Percentiles rank a stretch among this genome's conserved stretches.
phyloP scores from a whole-genome alignment of 257 asterid species.

The Solanum arcanum region DNA sequence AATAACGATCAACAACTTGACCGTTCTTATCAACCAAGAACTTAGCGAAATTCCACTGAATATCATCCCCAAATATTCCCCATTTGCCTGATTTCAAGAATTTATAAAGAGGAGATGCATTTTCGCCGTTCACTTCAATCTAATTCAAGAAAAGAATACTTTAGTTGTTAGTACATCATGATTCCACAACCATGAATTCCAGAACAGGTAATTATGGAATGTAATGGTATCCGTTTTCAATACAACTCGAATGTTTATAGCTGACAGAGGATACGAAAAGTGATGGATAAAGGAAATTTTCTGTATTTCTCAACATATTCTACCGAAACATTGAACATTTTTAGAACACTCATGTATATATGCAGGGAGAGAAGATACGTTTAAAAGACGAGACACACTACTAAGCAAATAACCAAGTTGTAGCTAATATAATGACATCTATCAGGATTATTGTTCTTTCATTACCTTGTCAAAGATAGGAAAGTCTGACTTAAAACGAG shows the following conservation, averaged over 20 bases:
- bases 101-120: constrained; percentile 68
- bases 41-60: constrained; percentile 85
- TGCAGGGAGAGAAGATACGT: not conserved
- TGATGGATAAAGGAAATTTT: not conserved
- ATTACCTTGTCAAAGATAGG: constrained; percentile 65
- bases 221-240: not conserved
- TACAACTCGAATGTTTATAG: not conserved
- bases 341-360: not conserved
- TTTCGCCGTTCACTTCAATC: constrained; percentile 74
- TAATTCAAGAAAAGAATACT: constrained; percentile 2
- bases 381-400: not conserved
- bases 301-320: not conserved
- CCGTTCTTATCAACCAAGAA: constrained; percentile 70
- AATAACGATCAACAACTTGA: constrained; percentile 61
- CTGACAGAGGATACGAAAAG: not conserved
- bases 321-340: not conserved
- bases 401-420: not conserved
- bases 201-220: not conserved
- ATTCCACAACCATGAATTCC: not conserved
- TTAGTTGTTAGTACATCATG: not conserved
- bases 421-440: not conserved
- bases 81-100: constrained; percentile 70
- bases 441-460: not conserved
- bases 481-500: constrained; percentile 61
- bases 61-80: constrained; percentile 71